A percentile compares a stretch with the other conserved stretches of the same genome.
Evolutionary conservation across 2,329 filamentous ascomycete genomes (phyloP).

Genomic region (Ophiostoma sp.): DNA sequence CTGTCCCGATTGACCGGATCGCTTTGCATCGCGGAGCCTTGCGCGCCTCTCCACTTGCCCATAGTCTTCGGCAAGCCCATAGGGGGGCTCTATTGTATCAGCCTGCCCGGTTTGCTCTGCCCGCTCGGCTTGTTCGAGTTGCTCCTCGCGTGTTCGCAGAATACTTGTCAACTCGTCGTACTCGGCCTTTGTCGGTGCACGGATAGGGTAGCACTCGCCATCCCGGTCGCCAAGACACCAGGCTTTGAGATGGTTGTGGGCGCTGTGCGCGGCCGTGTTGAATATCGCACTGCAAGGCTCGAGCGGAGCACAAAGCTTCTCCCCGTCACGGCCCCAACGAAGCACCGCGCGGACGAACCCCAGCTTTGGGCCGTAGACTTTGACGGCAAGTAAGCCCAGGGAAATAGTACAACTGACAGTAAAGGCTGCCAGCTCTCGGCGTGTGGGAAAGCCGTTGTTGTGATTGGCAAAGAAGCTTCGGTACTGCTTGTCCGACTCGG

Average conservation of each 20-base stretch:
- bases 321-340: constrained; percentile 2
- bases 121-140: not conserved
- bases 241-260: constrained; percentile 6
- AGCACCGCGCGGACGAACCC: constrained; percentile 22
- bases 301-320: not conserved
- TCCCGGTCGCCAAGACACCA: constrained; percentile 17
- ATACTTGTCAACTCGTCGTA: not conserved
- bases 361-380: constrained; percentile 24
- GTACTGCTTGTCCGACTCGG: constrained; percentile 12
- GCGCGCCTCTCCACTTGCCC: not conserved
- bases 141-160: constrained; percentile 4
- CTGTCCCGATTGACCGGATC: not conserved
- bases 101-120: not conserved
- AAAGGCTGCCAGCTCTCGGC: constrained; percentile 8
- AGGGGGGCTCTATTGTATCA: not conserved
- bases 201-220: not conserved
- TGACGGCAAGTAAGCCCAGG: not conserved
- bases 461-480: not conserved
- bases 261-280: not conserved
- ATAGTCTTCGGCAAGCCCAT: not conserved
- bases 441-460: constrained; percentile 5
- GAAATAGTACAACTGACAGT: not conserved
- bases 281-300: not conserved
- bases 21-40: not conserved
- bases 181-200: not conserved